Evolutionary conservation across 805 yeast genomes (phyloP), one percentile per base, ranked within the genome.

Genomic region (Sugiyamaella mastotermitis): DNA sequence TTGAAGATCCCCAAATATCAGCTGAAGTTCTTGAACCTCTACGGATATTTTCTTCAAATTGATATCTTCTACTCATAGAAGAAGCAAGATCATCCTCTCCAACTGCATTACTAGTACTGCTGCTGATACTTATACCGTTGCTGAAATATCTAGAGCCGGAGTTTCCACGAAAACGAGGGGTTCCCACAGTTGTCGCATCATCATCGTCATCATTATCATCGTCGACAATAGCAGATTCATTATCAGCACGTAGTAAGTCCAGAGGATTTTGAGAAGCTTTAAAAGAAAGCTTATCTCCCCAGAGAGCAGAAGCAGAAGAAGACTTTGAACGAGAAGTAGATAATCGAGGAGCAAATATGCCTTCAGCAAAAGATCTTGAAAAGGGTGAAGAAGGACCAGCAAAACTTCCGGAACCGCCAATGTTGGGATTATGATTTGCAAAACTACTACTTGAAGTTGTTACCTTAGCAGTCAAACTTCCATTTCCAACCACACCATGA

Each of bases 201-300:
- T 27, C 14, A 10, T 27, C 30, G 15, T 18, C 23, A 11, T 17
- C 33, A 11, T 31, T 22, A 11, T 31, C 33, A 31, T 65, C 69
- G 23, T 58, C 60, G 5, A 53, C 60, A n/a, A 68, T 52, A 15
- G 64, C 66, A 3, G 53, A 58, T 13, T 60, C 64, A 24, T 30
- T 29, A 22, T 21, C 23, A 28, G 33, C 35, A 16, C 18, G 17
- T 23, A 22, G 23, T n/a, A 13, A 37, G n/a, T n/a, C n/a, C n/a
- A n/a, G n/a, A n/a, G n/a, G n/a, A n/a, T n/a, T n/a, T 6, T 35
- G 29, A 7, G 41, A 29, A 4, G 43, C 29, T 15, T 40, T 31
- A 21, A 35, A 22, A 8, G 40, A 32, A 16, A 22, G 17, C 6
- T 35, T 31, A 23, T 40, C 43, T 23, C 24, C 21, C 43, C 43